Evolutionary conservation across 75 land plant genomes (phyloP).

Genomic region (Picea sitchensis): DNA sequence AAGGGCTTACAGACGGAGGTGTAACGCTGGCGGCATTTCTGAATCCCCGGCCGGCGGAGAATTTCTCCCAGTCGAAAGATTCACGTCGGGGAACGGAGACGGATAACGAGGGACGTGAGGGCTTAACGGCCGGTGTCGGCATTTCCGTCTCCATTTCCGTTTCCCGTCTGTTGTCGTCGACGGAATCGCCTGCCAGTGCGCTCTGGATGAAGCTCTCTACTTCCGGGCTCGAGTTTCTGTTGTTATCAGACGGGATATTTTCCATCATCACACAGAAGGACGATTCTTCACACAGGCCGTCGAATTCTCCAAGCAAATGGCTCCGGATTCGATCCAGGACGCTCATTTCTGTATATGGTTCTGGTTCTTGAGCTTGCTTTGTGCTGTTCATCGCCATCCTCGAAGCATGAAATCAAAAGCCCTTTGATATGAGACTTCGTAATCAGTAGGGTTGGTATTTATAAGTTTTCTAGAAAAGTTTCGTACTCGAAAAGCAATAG

Average conservation of each 20-base stretch:
- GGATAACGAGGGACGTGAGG: not conserved
- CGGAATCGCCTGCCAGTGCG: not conserved
- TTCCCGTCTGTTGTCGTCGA: not conserved
- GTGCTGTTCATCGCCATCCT: too few species aligned
- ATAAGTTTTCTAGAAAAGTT: too few species aligned
- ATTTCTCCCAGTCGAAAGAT: not conserved
- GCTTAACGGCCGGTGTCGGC: not conserved
- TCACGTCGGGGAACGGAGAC: not conserved
- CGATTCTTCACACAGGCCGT: not conserved
- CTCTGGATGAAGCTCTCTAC: not conserved
- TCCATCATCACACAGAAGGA: too few species aligned
- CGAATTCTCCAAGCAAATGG: not conserved
- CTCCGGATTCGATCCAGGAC: not conserved
- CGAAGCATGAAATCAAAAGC: too few species aligned
- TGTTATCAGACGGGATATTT: not conserved
- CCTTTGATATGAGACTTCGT: too few species aligned
- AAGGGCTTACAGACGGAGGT: conserved; percentile 5
- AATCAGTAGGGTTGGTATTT: too few species aligned
- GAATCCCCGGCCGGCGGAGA: not conserved
- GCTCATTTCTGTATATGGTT: not conserved
- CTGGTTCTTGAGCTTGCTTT: too few species aligned
- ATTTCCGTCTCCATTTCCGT: not conserved
- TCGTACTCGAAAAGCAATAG: too few species aligned
- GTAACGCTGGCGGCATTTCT: not conserved
- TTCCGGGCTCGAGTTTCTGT: not conserved